Evolutionary conservation across 139 green algal species (phyloP).

Genomic region (Closterium sp.): DNA sequence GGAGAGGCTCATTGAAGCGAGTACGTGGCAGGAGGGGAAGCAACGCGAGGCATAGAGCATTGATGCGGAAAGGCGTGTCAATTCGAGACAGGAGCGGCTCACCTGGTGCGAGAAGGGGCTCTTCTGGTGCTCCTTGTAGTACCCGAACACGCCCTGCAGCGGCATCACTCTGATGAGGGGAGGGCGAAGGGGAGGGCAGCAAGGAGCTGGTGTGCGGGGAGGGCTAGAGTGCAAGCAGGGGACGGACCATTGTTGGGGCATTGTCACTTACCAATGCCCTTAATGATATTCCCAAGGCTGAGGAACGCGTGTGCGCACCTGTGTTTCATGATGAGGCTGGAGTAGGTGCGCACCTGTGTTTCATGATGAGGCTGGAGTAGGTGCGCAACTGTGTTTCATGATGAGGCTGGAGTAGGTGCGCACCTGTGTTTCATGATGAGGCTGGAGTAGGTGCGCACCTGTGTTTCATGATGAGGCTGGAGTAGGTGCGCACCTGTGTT

Average conservation of each 20-base stretch:
- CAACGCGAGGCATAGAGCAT: neutral
- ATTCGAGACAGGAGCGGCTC: too few species aligned
- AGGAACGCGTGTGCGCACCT: neutral
- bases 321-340: conserved; percentile 10
- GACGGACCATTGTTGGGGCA: neutral
- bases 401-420: too few species aligned
- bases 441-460: too few species aligned
- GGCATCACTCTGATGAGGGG: neutral
- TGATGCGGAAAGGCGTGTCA: too few species aligned
- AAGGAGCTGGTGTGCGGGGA: too few species aligned
- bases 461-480: too few species aligned
- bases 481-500: neutral
- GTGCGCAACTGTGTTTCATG: too few species aligned
- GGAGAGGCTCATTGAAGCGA: neutral
- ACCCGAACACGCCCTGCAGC: conserved; percentile 12
- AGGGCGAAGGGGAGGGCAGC: neutral
- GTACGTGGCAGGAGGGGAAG: neutral
- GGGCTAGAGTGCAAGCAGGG: neutral
- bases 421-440: too few species aligned
- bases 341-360: conserved; percentile 18
- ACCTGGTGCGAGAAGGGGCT: conserved; percentile 43
- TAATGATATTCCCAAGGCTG: neutral
- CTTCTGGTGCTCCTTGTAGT: conserved; percentile 49
- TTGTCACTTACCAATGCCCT: neutral
- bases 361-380: conserved; percentile 27